Base-by-base conservation (phyloP, 202 grass and related monocot species). In the Zoysia matrella region DNA sequence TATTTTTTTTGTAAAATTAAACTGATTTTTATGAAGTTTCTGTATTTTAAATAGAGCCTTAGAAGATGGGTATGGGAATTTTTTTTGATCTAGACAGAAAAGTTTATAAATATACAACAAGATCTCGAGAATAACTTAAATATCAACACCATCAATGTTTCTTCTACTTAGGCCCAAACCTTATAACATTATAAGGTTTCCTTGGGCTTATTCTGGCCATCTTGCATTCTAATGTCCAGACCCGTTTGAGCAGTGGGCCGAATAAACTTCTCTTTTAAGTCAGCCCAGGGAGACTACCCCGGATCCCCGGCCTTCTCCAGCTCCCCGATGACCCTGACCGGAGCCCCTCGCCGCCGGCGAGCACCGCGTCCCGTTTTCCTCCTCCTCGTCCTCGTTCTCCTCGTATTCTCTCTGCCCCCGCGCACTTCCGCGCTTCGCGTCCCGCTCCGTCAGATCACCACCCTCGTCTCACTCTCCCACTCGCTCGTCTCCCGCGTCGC, bases 401-500 rank as follows among this genome's bases (percentile, higher is more conserved):
- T 95, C 46, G 41, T 67, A 6, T 69, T 71, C 4, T 8, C 73
- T 7, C 39, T 48, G 5, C 89, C 72, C 2, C 77, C 67, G 9
- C 53, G 54, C 63, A 54, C 96, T 47, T 71, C 70, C 3, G 87
- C 84, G 3, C 55, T 93, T 15, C 55, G 64, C 13, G 12, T 95
- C 16, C 76, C 84, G 46, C 62, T 99, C 8, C 76, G 85, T 55
- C 80, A 95, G 73, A 85, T 84, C 75, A 71, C 80, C 22, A 81
- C 85, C 11, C 74, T 90, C 14, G 82, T 95, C 71, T 95, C 91
- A 46, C 87, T 98, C 65, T 98, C 96, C 82, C 87, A 89, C 52
- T 93, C 96, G 54, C 96, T 98, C 89, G 89, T 99, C 71, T 55
- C 87, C 72, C 92, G 91, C 71, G 54, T 98, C 51, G 90, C 87